Base-by-base conservation (phyloP, 1,139 yeast species). In the Wickerhamomyces sp. region DNA sequence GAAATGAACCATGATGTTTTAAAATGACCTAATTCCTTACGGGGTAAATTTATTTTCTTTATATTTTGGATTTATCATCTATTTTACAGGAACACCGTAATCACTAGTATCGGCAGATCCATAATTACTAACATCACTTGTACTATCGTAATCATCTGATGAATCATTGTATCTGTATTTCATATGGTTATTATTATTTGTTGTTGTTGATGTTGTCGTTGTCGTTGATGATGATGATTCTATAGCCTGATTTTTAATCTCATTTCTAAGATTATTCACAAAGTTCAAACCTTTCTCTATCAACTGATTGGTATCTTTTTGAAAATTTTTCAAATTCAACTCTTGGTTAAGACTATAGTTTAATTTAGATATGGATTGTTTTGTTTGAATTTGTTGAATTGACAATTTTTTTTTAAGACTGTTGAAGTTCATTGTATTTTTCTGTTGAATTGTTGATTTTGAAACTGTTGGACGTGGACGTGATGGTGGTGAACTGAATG, bases 21-120 rank as follows among this genome's bases (percentile, higher is more conserved):
- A 10, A 19, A 7, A 8, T 19, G 21, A 8, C 16, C 22, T 21
- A 13, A 21, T 15, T 14, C 7, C 2, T 16, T 29, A 16, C 11
- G 17, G 16, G n/a, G 16, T n/a, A 20, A 17, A 26, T 20, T 20
- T 23, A 14, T 16, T 5, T 16, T n/a, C 24, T 15, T 23, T 23
- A 19, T 17, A 13, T 16, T 13, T 30, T 2, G 9, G 11, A 17
- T 13, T 17, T 22, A 9, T n/a, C 1, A 25, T 13, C 38, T 30
- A 51, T 37, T 48, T 51, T 0, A 51, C 51, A 16, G 51, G 47
- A n/a, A 45, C 21, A 30, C 42, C 42, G 32, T 43, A 51, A 34
- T 49, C 52, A 13, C 51, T 46, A 4, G 46, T 39, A 35, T 51
- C 54, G 16, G 54, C 55, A 16, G 38, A 38, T 1, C 54, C 51